Evolutionary conservation across 495 filamentous ascomycete species (phyloP), one percentile per base, ranked within the genome.

Genomic region (Neurospora sp.): DNA sequence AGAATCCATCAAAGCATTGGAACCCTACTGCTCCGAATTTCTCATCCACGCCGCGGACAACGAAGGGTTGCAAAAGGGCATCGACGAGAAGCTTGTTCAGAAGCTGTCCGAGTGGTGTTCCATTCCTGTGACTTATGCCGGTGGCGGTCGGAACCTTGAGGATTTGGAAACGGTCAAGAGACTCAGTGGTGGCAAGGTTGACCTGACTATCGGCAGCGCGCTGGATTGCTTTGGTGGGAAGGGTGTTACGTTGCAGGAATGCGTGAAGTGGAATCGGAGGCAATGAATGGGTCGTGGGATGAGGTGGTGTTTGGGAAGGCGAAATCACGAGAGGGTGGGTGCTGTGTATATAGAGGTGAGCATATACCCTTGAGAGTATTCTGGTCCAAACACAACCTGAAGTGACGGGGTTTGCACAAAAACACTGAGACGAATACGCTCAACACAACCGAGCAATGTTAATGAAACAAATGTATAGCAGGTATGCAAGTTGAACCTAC

Each of bases 41-140:
- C 85, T 99, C 69, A 93, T 99, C 76, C 96, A 99, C 77, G 96
- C 96, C n/a, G 96, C 96, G n/a, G 96, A 99, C 79, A 94, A 95
- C 71, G 96, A 98, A 79, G 96, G 96, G 9, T 83, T 98, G 68
- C 96, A 98, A 79, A 85, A 86, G 69, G 96, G 96, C 38, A 91
- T 99, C 69, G 96, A 99, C 75, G 91, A 95, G 76, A 86, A 91
- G 69, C 83, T 99, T 3, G 94, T 99, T 0, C 81, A 86, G 70
- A 88, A 84, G 71, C 82, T 99, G 68, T 91, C 93, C 2, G 81
- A 89, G 74, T 98, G 94, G 93, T 96, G 93, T 76, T 89, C 84
- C 10, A 94, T 96, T 68, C 96, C 96, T 10, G 91, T 98, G 5
- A 99, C 96, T 3, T 99, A 99, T 84, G 96, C 96, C 40, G 96